phyloP scores from a whole-genome alignment of 2,329 filamentous ascomycete species.

The Neonectria faginata region DNA sequence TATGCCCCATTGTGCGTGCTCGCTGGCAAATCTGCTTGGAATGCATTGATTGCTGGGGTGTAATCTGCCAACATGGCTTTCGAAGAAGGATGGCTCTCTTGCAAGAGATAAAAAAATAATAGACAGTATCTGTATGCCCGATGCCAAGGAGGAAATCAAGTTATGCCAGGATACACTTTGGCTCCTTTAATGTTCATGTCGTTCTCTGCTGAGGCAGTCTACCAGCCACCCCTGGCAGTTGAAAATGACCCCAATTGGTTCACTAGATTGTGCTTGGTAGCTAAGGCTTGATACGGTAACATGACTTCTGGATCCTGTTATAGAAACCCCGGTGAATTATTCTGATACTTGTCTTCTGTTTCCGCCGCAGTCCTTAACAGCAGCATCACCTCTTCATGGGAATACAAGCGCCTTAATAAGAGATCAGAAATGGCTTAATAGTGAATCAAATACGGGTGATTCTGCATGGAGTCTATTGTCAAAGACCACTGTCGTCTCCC shows the following conservation, averaged over 20 bases:
- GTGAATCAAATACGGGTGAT: too few species aligned
- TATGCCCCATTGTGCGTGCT: neutral
- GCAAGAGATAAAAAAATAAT: neutral
- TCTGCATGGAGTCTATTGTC: neutral
- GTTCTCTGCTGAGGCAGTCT: too few species aligned
- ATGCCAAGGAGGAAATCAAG: too few species aligned
- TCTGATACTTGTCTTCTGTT: neutral
- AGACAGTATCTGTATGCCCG: too few species aligned
- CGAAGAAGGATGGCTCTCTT: neutral
- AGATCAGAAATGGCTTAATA: neutral
- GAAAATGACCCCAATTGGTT: neutral
- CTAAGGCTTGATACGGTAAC: neutral
- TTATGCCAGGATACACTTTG: too few species aligned
- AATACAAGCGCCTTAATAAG: too few species aligned
- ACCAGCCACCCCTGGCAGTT: neutral
- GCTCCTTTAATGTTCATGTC: neutral
- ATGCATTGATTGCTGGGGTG: neutral
- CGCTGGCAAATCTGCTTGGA: neutral
- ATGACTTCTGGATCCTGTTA: neutral
- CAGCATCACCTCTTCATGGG: too few species aligned
- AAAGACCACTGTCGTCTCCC: neutral
- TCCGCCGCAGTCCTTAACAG: neutral
- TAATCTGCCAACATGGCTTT: neutral
- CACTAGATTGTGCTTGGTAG: neutral
- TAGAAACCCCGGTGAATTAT: neutral